Conservation (phyloP, 164 flowering plant species). For the Warburgia ugandensis region DNA sequence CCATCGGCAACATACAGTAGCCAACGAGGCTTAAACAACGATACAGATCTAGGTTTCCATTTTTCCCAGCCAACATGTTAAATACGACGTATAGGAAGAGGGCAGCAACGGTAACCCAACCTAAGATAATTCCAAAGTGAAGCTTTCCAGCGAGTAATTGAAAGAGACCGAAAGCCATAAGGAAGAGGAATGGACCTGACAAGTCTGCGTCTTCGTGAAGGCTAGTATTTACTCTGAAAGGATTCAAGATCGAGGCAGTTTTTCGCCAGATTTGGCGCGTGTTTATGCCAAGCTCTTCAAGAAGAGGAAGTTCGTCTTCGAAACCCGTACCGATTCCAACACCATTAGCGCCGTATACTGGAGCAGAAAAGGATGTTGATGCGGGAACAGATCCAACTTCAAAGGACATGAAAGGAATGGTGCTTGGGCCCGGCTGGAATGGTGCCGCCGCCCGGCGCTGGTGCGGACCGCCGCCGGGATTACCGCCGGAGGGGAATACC, state of each 20-base stretch:
- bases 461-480: slow-evolving; percentile 24
- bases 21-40: slow-evolving; percentile 74
- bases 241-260: slow-evolving; percentile 58
- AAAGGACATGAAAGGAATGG: slow-evolving; percentile 68
- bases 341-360: slow-evolving; percentile 22
- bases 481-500: slow-evolving; percentile 61
- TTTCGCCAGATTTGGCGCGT: slow-evolving; percentile 84
- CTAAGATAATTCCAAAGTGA: slow-evolving; percentile 81
- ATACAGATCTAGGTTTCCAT: slow-evolving; percentile 77
- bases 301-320: slow-evolving; percentile 78
- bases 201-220: slow-evolving; percentile 76
- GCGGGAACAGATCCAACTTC: slow-evolving; percentile 50
- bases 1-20: slow-evolving; percentile 79
- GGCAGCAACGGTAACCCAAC: slow-evolving; percentile 76
- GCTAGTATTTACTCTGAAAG: slow-evolving; percentile 43
- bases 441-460: slow-evolving; percentile 67
- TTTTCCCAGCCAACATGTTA: slow-evolving; percentile 78
- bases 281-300: slow-evolving; percentile 89
- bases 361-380: slow-evolving; percentile 24
- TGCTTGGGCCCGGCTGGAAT: slow-evolving; percentile 49
- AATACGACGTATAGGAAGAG: slow-evolving; percentile 68
- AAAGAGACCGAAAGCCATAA: slow-evolving; percentile 65
- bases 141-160: slow-evolving; percentile 86
- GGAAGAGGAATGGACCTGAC: slow-evolving; percentile 73
- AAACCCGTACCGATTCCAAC: slow-evolving; percentile 22